phyloP scores from a whole-genome alignment of 1,139 yeast species.

The Zygosaccharomyces pseudobailii region DNA sequence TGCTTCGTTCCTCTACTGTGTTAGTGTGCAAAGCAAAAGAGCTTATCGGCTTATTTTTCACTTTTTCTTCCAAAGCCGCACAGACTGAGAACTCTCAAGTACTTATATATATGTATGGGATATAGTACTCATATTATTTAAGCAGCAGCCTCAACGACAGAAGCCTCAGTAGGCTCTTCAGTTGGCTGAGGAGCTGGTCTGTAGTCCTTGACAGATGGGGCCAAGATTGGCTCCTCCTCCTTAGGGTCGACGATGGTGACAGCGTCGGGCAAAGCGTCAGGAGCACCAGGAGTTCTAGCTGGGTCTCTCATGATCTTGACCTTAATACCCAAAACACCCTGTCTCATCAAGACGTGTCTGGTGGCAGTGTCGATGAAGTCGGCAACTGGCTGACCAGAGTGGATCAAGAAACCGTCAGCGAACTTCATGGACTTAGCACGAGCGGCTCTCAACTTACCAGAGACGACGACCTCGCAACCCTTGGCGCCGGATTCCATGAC shows the following conservation, averaged over 20 bases:
- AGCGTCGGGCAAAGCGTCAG: constrained; percentile 93
- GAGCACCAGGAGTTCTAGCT: constrained; percentile 84
- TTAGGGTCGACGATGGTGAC: constrained; percentile 94
- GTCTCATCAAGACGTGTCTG: constrained; percentile 99
- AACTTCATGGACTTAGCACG: constrained; percentile 99
- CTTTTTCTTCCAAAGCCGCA: not conserved
- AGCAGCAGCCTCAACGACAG: constrained; percentile 26
- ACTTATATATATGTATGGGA: not conserved
- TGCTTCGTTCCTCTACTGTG: not conserved
- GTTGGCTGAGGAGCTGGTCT: constrained; percentile 39
- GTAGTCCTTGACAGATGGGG: constrained; percentile 81
- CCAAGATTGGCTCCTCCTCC: constrained; percentile 86
- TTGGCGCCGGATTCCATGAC: constrained; percentile 99
- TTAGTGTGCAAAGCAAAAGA: not conserved
- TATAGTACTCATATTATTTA: constrained; percentile 13
- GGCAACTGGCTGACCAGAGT: constrained; percentile 99
- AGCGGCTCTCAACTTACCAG: constrained; percentile 99
- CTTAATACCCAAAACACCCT: constrained; percentile 99
- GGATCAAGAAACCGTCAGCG: constrained; percentile 99
- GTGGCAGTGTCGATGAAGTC: constrained; percentile 98
- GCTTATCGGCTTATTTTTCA: not conserved
- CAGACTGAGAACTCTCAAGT: not conserved
- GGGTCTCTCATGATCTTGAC: constrained; percentile 99
- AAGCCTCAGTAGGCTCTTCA: constrained; percentile 30
- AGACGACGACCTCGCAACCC: constrained; percentile 99